Evolutionary conservation across 495 filamentous ascomycete genomes (phyloP).

Genomic region (Parathielavia hyrcaniae): DNA sequence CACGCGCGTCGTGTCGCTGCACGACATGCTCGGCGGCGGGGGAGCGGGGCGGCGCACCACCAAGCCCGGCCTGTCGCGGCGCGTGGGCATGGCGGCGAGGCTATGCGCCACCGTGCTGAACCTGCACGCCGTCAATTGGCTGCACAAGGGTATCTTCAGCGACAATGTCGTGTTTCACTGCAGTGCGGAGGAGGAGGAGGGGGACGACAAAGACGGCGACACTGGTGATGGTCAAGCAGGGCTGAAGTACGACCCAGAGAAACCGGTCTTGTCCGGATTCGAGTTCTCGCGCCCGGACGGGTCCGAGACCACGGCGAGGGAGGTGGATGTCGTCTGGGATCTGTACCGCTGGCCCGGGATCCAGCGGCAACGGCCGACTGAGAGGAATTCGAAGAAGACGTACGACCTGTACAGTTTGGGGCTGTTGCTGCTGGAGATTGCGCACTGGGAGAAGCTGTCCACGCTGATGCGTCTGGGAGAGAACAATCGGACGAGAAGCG

Average conservation of each 20-base stretch:
- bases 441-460: conserved; percentile 45
- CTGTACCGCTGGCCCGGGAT: conserved; percentile 32
- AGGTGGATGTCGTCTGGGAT: conserved; percentile 29
- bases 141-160: conserved; percentile 52
- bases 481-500: not conserved
- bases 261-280: conserved; percentile 26
- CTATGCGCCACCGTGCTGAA: conserved; percentile 27
- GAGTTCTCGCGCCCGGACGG: conserved; percentile 30
- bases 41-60: too few relatives aligned
- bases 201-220: not conserved
- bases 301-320: conserved; percentile 23
- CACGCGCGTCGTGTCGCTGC: conserved; percentile 21
- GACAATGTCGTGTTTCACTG: conserved; percentile 48
- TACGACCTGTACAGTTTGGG: conserved; percentile 50
- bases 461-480: conserved; percentile 33
- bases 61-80: conserved; percentile 23
- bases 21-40: conserved; percentile 18
- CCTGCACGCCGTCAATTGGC: conserved; percentile 52
- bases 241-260: conserved; percentile 13
- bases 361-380: conserved; percentile 25
- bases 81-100: conserved; percentile 23
- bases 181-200: not conserved
- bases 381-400: conserved; percentile 38
- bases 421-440: conserved; percentile 46
- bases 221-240: not conserved